Base-by-base conservation (phyloP, 768 basidiomycete species). In the Phlebiopsis flavidoalba region DNA sequence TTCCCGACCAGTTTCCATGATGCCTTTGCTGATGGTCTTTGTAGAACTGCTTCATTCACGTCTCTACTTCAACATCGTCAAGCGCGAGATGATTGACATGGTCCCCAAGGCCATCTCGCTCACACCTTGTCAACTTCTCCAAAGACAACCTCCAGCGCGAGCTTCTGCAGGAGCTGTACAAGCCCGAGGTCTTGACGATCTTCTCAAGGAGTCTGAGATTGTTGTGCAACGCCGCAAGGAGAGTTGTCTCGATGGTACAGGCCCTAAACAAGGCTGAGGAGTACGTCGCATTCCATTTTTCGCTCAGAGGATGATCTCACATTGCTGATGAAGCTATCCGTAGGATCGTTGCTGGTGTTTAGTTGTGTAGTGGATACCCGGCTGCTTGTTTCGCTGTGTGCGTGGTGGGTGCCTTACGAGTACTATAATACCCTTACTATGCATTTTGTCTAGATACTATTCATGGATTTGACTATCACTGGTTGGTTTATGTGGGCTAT, bases 81-180 rank as follows among this genome's bases (percentile, higher is more conserved):
- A 99, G 78, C 89, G 95, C 60, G 96, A 98, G 76, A 94, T 98
- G 91, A 98, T 98, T 69, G 96, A 98, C 75, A 97, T 97, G 94
- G 92, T 98, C 24, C 96, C 96, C 8, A 99, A 99, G 74, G 93
- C 93, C 17, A 93, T 97, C 71, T 86, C 90, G 10, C 77, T 91
- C 64, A 98, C 93, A n/a, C 15, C 85, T 98, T 37, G 96, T 99
- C 53, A 89, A 86, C 71, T 87, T 87, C 74, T 88, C 95, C 61
- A 98, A 97, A 75, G 97, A 98, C 76, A 86, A 92, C 72, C 78
- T 99, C 61, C 97, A 99, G 77, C 83, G 88, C 62, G 95, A 97
- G 74, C 81, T 99, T 45, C 76, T 99, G 56, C 93, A 97, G 71
- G 92, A 98, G 77, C 81, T 99, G 24, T 99, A 99, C 81, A 96